phyloP scores from a whole-genome alignment of 768 basidiomycete species.

The Neoboletus subvelutipes region DNA sequence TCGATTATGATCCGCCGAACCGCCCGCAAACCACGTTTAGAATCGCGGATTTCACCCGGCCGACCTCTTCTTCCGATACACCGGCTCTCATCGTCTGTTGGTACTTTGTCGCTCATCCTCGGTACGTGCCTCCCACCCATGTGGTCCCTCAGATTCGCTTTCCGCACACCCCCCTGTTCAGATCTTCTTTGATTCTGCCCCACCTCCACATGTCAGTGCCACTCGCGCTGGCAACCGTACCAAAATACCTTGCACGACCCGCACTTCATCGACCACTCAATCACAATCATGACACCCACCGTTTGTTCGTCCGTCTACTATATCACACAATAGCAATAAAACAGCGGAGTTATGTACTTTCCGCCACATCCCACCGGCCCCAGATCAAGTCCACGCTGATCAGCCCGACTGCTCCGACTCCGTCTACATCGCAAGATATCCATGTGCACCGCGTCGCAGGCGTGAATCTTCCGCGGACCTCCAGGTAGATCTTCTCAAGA shows the following conservation, averaged over 20 bases:
- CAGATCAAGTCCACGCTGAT: slow-evolving; percentile 27
- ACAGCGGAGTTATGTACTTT: slow-evolving; percentile 16
- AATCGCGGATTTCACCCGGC: slow-evolving; percentile 17
- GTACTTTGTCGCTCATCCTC: slow-evolving; percentile 13
- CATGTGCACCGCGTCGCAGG: slow-evolving; percentile 27
- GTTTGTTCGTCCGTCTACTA: background rate
- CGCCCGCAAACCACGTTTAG: slow-evolving; percentile 15
- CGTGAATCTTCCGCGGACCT: slow-evolving; percentile 35
- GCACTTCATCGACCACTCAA: slow-evolving; percentile 3
- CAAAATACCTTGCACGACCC: background rate
- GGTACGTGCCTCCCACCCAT: slow-evolving; percentile 25
- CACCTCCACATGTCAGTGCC: slow-evolving; percentile 17
- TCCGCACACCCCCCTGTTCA: slow-evolving; percentile 8
- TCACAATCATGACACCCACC: slow-evolving; percentile 2
- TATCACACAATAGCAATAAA: slow-evolving; percentile 17
- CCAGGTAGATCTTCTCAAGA: slow-evolving; percentile 27
- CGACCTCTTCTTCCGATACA: slow-evolving; percentile 12
- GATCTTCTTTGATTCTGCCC: slow-evolving; percentile 29
- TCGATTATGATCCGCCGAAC: slow-evolving; percentile 25
- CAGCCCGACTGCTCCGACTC: slow-evolving; percentile 29
- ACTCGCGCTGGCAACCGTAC: slow-evolving; percentile 1
- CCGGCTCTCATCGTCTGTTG: slow-evolving; percentile 10
- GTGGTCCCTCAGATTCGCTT: slow-evolving; percentile 31
- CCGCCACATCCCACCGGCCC: slow-evolving; percentile 21
- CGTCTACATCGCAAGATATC: slow-evolving; percentile 32